phyloP scores from a whole-genome alignment of 805 yeast species.

The Candida anglica region DNA sequence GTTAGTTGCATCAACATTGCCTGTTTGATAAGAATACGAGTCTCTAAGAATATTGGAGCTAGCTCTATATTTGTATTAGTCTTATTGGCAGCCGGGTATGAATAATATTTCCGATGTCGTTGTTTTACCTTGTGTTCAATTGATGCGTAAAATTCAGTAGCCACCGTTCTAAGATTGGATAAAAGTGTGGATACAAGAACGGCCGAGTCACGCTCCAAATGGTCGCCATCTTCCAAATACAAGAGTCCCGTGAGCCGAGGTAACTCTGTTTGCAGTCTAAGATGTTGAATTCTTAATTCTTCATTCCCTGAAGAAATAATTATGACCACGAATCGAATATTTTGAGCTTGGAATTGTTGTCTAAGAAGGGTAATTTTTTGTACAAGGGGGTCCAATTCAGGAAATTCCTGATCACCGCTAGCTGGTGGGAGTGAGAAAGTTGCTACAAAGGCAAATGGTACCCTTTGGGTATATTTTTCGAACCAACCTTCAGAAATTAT shows the following conservation, averaged over 20 bases:
- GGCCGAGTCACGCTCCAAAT: constrained; percentile 26
- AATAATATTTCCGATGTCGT: constrained; percentile 33
- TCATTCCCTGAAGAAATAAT: constrained; percentile 7
- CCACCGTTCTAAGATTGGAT: constrained; percentile 23
- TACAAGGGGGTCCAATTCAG: constrained; percentile 5
- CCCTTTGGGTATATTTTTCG: constrained; percentile 21
- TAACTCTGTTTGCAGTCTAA: constrained; percentile 20
- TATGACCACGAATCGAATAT: constrained; percentile 10
- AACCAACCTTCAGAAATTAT: constrained; percentile 32
- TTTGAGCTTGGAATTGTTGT: constrained; percentile 6
- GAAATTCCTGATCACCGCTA: constrained; percentile 11
- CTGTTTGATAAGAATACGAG: constrained; percentile 34
- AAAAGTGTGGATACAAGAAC: constrained; percentile 25
- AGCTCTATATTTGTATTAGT: constrained; percentile 24
- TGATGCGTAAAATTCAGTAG: constrained; percentile 29
- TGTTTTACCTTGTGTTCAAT: constrained; percentile 30
- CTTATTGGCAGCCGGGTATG: constrained; percentile 22
- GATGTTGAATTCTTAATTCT: constrained; percentile 8
- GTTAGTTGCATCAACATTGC: constrained; percentile 29
- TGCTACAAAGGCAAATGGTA: constrained; percentile 31
- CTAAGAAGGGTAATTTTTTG: constrained; percentile 10
- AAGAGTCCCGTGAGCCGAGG: constrained; percentile 28
- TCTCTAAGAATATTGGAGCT: constrained; percentile 34
- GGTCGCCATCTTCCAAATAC: too few relatives aligned
- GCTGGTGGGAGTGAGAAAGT: constrained; percentile 12